These are phyloP conservation scores for Apocynum venetum DNA, from an alignment of 257 asterid genomes.

Conservation along the genomic window DNA sequence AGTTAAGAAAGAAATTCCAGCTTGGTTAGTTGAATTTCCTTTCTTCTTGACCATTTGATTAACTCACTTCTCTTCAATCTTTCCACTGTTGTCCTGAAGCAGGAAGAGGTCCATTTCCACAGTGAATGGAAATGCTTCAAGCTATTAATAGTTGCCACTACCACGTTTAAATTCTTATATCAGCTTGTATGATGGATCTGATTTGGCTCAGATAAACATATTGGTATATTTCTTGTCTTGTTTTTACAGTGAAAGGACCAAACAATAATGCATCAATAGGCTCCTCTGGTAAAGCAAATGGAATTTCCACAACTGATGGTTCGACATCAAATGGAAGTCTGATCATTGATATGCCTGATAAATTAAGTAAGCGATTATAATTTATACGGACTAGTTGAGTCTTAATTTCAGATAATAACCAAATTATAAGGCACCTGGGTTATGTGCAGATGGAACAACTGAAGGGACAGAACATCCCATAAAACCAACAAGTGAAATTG, in stretches of 20 bases:
- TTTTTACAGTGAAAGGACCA: neutral
- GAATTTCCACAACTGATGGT: neutral
- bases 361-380: constrained; percentile 8
- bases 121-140: no score
- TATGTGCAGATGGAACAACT: constrained; percentile 13
- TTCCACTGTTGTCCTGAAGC: no score
- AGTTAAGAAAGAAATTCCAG: no score
- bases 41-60: no score
- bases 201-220: neutral
- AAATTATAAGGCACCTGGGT: neutral
- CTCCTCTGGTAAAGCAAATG: neutral
- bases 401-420: neutral
- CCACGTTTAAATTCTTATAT: no score
- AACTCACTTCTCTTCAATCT: no score
- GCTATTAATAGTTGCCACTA: no score
- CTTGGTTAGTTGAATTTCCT: no score
- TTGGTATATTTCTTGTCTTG: neutral
- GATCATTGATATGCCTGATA: neutral
- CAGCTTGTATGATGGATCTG: no score
- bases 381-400: neutral
- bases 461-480: neutral
- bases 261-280: neutral
- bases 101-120: no score
- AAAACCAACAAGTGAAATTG: constrained; percentile 8
- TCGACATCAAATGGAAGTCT: neutral